Evolutionary conservation across 306 rosid species (phyloP), one percentile per base, ranked within the genome.

Genomic region (Rubus parviflorus): DNA sequence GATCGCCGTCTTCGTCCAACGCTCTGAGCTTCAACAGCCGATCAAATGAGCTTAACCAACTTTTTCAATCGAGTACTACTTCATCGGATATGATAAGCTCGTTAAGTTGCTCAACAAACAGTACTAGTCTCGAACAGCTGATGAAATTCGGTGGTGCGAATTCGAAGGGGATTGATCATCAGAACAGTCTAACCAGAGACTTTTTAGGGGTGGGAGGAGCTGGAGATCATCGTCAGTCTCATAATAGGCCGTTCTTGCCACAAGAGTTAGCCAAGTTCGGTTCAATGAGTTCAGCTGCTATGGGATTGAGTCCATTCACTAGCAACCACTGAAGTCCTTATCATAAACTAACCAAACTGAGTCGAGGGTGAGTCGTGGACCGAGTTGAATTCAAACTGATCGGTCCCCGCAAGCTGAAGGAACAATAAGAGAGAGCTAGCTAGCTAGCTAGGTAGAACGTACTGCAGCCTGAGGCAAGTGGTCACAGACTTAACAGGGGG

Each of bases 161-260:
- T 16, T 35, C 43, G n/a, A 61, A 37, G 7, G 69, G 20, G 47
- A 64, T 64, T 20, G 74, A 38, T 66, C 90, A 53, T 81, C 78
- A 88, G 40, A 85, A 74, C n/a, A 87, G 82, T 70, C 82, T 84
- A 56, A 94, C 98, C 2, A 86, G 98, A 41, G 98, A 94, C 77
- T 94, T 94, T 72, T 90, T 94, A 10, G 98, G 98, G 4, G 77
- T 92, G 68, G 91, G 85, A 71, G 84, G 86, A 25, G 85, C 82
- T 54, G 87, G 82, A 30, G 85, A 70, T 13, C 72, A 40, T 0
- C 86, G 47, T 38, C 47, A 8, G 9, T 17, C 71, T 46, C 66
- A 71, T 48, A 58, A 51, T 5, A 69, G 75, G 79, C 91, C 86
- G 23, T 84, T 87, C 70, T 72, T 88, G 5, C 85, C 92, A 0